Conservation (phyloP, 1,139 yeast genomes). For the Entelexis paramagnoliae region DNA sequence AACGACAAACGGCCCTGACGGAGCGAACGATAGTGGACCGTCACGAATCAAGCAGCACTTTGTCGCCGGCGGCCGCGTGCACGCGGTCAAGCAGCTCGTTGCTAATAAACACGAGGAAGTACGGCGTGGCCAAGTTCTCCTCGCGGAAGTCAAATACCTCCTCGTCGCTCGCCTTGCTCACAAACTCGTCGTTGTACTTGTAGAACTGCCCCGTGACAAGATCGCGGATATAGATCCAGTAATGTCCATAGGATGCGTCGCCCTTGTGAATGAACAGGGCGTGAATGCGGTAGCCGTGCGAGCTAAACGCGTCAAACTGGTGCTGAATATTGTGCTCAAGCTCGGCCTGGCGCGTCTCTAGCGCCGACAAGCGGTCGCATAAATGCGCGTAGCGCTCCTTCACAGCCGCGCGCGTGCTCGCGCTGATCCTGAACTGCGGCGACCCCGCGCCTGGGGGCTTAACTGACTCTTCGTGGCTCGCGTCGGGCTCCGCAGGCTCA, state of each 20-base stretch:
- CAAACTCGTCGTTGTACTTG: slow-evolving; percentile 86
- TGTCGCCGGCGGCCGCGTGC: background rate
- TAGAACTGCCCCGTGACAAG: slow-evolving; percentile 57
- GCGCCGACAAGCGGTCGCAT: background rate
- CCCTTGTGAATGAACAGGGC: slow-evolving; percentile 94
- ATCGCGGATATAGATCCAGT: slow-evolving; percentile 88
- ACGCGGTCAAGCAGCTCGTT: background rate
- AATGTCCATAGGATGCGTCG: slow-evolving; percentile 92
- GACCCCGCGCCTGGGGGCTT: too few species aligned
- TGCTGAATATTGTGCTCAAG: slow-evolving; percentile 23
- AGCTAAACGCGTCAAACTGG: slow-evolving; percentile 38
- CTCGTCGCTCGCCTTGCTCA: slow-evolving; percentile 61
- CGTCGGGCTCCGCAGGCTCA: background rate
- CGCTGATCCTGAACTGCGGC: slow-evolving; percentile 4
- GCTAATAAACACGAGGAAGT: slow-evolving; percentile 62
- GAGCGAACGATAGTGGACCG: too few species aligned
- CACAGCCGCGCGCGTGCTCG: slow-evolving; percentile 8
- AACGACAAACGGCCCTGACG: too few species aligned
- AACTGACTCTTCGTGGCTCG: background rate
- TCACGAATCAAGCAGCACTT: background rate
- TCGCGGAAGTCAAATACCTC: slow-evolving; percentile 68
- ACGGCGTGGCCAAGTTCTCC: slow-evolving; percentile 84
- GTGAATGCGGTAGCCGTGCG: slow-evolving; percentile 69
- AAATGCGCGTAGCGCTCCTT: slow-evolving; percentile 6
- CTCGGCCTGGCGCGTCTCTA: slow-evolving; percentile 10